phyloP scores from a whole-genome alignment of 495 filamentous ascomycete species.

The Neurospora sp. region DNA sequence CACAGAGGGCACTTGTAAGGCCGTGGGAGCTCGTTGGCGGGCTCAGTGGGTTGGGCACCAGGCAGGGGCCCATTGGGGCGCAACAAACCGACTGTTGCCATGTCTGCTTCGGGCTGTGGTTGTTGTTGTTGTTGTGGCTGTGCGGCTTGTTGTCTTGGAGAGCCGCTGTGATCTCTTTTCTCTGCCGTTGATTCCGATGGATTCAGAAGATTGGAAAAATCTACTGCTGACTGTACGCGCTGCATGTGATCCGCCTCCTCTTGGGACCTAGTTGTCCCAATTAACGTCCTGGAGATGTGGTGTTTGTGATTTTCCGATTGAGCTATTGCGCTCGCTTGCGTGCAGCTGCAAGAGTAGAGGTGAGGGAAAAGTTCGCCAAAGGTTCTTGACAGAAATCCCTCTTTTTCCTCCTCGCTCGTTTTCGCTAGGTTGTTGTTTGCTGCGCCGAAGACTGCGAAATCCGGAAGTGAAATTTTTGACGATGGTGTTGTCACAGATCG shows the following conservation, averaged over 20 bases:
- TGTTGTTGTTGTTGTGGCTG: conserved; percentile 26
- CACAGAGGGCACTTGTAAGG: conserved; percentile 98
- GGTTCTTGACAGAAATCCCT: background rate
- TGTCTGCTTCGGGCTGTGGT: conserved; percentile 36
- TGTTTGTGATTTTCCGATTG: conserved; percentile 6
- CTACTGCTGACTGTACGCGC: conserved; percentile 58
- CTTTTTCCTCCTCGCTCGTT: background rate
- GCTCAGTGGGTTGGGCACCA: conserved; percentile 37
- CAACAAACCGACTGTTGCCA: conserved; percentile 61
- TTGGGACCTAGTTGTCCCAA: conserved; percentile 2
- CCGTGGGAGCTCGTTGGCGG: conserved; percentile 65
- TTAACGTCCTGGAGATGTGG: conserved; percentile 1
- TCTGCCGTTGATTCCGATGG: conserved; percentile 34
- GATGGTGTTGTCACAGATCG: background rate
- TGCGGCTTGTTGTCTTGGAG: conserved; percentile 18
- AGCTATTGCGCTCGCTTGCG: conserved; percentile 16
- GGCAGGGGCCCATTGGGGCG: conserved; percentile 62
- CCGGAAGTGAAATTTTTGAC: background rate
- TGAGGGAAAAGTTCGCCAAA: background rate
- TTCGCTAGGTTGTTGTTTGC: background rate
- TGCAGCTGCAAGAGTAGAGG: conserved; percentile 6
- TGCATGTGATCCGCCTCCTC: conserved; percentile 53
- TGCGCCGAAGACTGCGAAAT: background rate
- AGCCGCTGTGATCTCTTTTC: conserved; percentile 5
- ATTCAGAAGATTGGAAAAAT: conserved; percentile 72